phyloP scores from a whole-genome alignment of 768 basidiomycete genomes.

The Suillus occidentalis region DNA sequence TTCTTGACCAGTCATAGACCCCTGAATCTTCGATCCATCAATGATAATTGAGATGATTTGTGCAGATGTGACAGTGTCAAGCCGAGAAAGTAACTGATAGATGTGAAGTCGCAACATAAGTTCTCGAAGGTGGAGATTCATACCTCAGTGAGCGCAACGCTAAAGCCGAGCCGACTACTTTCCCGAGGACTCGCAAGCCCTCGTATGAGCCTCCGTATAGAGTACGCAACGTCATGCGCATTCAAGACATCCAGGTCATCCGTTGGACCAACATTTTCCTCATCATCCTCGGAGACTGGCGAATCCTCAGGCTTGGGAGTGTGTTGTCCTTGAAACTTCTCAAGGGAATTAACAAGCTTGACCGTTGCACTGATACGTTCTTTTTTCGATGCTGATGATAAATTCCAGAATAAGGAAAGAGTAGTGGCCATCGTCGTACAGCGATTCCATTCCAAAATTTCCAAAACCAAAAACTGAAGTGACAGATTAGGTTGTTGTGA shows the following conservation, averaged over 20 bases:
- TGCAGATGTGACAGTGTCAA: conserved; percentile 73
- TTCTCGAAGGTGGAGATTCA: conserved; percentile 23
- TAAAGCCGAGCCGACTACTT: conserved; percentile 91
- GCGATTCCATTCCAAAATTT: neutral
- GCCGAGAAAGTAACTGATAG: conserved; percentile 70
- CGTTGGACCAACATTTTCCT: conserved; percentile 39
- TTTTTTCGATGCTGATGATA: conserved; percentile 78
- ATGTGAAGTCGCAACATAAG: conserved; percentile 1
- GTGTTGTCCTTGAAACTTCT: conserved; percentile 80
- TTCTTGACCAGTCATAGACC: conserved; percentile 86
- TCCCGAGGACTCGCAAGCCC: conserved; percentile 92
- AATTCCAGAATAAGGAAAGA: conserved; percentile 90
- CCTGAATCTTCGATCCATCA: conserved; percentile 67
- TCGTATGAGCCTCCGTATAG: conserved; percentile 80
- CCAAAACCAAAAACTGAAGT: conserved; percentile 15
- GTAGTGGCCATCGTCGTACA: conserved; percentile 71
- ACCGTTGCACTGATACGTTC: conserved; percentile 84
- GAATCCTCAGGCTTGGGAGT: conserved; percentile 36
- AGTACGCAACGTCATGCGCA: conserved; percentile 91
- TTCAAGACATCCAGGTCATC: conserved; percentile 67
- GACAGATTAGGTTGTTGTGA: conserved; percentile 26
- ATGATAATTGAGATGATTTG: conserved; percentile 78
- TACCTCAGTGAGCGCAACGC: conserved; percentile 94
- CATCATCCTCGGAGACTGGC: conserved; percentile 38
- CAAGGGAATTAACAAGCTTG: conserved; percentile 76